Conservation (phyloP, 108 stramenopile genomes). For the Cyclotella cryptica region DNA sequence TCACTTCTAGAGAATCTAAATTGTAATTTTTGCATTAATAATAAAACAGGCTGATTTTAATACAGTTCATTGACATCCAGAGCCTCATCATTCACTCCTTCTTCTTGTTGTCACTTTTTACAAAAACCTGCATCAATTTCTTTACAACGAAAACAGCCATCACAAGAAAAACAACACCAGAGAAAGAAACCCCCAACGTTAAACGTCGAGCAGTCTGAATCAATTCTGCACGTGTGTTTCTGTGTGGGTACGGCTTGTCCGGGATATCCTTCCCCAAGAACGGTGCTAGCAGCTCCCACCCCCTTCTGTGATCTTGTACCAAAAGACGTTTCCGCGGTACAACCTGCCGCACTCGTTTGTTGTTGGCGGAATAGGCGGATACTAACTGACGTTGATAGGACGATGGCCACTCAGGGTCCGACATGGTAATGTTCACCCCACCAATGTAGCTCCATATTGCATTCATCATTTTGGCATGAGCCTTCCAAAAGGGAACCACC, state of each 20-base stretch:
- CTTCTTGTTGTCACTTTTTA: neutral
- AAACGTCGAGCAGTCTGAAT: neutral
- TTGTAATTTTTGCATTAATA: too few relatives aligned
- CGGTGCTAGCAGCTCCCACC: conserved; percentile 12
- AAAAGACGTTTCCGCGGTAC: conserved; percentile 6
- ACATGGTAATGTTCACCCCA: neutral
- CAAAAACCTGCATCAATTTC: neutral
- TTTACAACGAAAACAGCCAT: neutral
- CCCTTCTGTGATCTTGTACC: conserved; percentile 13
- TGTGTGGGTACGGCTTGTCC: conserved; percentile 11
- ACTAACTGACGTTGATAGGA: conserved; percentile 14
- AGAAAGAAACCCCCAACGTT: neutral
- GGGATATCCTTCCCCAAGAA: conserved; percentile 20
- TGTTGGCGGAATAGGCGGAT: conserved; percentile 9
- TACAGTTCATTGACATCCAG: too few relatives aligned
- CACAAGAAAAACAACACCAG: neutral
- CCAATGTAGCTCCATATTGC: neutral
- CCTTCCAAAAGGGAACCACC: conserved; percentile 13
- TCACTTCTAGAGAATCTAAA: too few relatives aligned
- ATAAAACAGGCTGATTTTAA: too few relatives aligned
- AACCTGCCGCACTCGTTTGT: conserved; percentile 12
- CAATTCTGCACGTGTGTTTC: conserved; percentile 9
- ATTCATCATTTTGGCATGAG: conserved; percentile 3
- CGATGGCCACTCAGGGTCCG: neutral
- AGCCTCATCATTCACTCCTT: too few relatives aligned